A percentile compares a stretch with the other conserved stretches of the same genome.
phyloP scores from a whole-genome alignment of 2,329 filamentous ascomycete genomes.

The Colletotrichum falcatum region DNA sequence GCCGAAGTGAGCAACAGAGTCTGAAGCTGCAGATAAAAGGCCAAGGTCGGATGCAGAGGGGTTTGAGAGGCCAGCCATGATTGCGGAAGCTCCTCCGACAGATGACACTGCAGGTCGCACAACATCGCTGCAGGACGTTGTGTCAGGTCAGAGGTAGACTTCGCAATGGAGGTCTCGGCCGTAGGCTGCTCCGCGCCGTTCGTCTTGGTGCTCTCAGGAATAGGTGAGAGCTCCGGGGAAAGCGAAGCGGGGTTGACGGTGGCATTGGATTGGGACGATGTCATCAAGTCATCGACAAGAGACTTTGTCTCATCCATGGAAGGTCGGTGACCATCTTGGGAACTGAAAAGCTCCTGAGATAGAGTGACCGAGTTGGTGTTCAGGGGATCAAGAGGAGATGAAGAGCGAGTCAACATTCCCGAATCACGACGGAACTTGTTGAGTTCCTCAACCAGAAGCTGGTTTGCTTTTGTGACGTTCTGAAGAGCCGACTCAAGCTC shows the following conservation, averaged over 20 bases:
- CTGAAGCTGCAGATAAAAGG: constrained; percentile 66
- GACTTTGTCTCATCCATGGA: constrained; percentile 48
- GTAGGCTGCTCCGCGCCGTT: constrained; percentile 47
- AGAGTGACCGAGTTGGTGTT: constrained; percentile 65
- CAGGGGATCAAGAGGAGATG: constrained; percentile 57
- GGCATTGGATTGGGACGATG: constrained; percentile 54
- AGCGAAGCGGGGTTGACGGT: constrained; percentile 73
- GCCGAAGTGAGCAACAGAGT: constrained; percentile 75
- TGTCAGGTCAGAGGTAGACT: constrained; percentile 82
- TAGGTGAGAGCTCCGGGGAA: constrained; percentile 67
- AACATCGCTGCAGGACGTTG: constrained; percentile 99
- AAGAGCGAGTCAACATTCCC: constrained; percentile 55
- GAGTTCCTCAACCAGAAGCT: constrained; percentile 62
- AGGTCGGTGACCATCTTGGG: constrained; percentile 54
- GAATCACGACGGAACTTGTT: constrained; percentile 60
- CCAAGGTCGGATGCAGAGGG: constrained; percentile 54
- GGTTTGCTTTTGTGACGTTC: constrained; percentile 68
- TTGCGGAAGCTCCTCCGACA: constrained; percentile 76
- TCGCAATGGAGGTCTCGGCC: constrained; percentile 45
- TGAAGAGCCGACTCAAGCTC: constrained; percentile 74
- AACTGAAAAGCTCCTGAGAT: constrained; percentile 69
- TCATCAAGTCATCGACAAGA: constrained; percentile 59
- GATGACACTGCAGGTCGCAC: constrained; percentile 99
- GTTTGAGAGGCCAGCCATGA: constrained; percentile 59
- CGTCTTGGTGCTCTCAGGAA: constrained; percentile 57